phyloP scores from a whole-genome alignment of 1,284 basidiomycete genomes.

The Inonotus hispidus region DNA sequence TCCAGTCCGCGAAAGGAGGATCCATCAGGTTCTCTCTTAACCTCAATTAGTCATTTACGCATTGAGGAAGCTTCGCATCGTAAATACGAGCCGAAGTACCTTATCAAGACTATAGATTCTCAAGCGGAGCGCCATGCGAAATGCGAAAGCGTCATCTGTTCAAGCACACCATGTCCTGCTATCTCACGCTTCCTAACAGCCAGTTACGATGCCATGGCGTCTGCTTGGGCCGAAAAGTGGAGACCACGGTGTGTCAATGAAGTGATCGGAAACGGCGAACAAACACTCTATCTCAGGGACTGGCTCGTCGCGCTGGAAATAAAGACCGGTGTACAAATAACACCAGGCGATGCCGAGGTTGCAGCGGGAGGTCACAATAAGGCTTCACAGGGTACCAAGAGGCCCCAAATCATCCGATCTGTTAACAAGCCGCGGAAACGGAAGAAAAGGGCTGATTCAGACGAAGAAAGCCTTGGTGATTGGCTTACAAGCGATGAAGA shows the following conservation, averaged over 20 bases:
- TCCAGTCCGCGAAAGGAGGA: not conserved
- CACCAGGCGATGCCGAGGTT: slow-evolving; percentile 15
- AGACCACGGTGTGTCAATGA: slow-evolving; percentile 67
- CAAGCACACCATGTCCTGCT: slow-evolving; percentile 34
- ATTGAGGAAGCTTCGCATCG: not conserved
- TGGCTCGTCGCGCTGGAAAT: slow-evolving; percentile 77
- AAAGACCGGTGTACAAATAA: slow-evolving; percentile 26
- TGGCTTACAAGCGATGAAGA: slow-evolving; percentile 30
- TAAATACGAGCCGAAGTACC: not conserved
- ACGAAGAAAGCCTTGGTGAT: slow-evolving; percentile 26
- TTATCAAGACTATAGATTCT: slow-evolving; percentile 6
- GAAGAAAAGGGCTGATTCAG: slow-evolving; percentile 22
- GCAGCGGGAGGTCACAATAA: slow-evolving; percentile 22
- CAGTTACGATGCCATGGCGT: slow-evolving; percentile 16
- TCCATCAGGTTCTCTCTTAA: not conserved
- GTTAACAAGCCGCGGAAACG: slow-evolving; percentile 22
- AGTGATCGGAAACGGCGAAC: slow-evolving; percentile 77
- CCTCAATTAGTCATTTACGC: not conserved
- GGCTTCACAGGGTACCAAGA: slow-evolving; percentile 10
- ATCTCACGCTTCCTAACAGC: slow-evolving; percentile 40
- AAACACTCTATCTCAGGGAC: slow-evolving; percentile 71
- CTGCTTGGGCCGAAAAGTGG: slow-evolving; percentile 73
- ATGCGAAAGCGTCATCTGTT: not conserved
- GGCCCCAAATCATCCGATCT: slow-evolving; percentile 23
- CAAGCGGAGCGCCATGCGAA: slow-evolving; percentile 1